Percentiles rank a stretch among this genome's conserved stretches.
phyloP scores from a whole-genome alignment of 208 protist species.

The Leishmania guyanensis region DNA sequence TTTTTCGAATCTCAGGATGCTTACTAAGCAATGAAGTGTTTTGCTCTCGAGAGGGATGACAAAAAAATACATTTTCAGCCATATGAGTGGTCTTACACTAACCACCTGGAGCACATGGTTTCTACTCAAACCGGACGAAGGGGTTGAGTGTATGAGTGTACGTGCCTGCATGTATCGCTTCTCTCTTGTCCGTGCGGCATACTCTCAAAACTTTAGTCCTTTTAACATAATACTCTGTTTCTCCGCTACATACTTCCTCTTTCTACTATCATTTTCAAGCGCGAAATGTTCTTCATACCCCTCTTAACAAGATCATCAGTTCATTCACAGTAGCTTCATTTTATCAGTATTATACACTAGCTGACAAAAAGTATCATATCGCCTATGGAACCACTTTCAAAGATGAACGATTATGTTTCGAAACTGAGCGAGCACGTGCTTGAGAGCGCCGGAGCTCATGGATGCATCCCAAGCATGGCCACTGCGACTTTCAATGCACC shows the following conservation, averaged over 20 bases:
- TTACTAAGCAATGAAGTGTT: neutral
- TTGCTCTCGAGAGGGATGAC: neutral
- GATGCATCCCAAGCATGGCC: constrained; percentile 50
- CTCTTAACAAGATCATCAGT: neutral
- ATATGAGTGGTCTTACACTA: neutral
- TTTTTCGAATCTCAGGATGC: constrained; percentile 26
- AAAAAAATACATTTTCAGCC: constrained; percentile 1
- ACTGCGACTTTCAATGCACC: constrained; percentile 66
- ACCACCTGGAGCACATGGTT: neutral
- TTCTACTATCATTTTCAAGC: constrained; percentile 7
- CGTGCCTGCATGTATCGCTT: neutral
- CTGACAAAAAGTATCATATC: neutral
- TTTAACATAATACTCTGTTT: constrained; percentile 4
- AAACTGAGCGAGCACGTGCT: constrained; percentile 51
- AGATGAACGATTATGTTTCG: constrained; percentile 54
- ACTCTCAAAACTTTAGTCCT: neutral
- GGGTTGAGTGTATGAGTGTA: neutral
- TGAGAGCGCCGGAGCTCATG: constrained; percentile 31
- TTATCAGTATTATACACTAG: neutral
- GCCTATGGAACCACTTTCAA: neutral
- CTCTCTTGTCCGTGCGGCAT: neutral
- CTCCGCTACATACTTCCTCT: neutral
- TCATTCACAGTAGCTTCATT: neutral
- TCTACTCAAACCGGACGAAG: neutral
- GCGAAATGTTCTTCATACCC: neutral